Percentiles rank a stretch among this genome's conserved stretches.
These are phyloP conservation scores for Candida mattraensis DNA, from an alignment of 805 yeast species.

Conservation along the genomic window DNA sequence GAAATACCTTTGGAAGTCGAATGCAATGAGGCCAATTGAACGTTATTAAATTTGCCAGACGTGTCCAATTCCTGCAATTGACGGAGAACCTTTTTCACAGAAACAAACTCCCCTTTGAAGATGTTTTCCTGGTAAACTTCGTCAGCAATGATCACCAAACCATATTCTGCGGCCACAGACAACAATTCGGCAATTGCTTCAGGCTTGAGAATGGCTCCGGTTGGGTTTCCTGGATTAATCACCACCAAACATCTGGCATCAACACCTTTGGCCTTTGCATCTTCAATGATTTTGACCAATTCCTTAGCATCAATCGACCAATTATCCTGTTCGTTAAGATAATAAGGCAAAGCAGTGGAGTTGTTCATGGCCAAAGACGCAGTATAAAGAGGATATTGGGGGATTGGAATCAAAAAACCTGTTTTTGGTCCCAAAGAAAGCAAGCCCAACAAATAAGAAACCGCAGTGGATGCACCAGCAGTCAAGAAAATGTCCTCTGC, in stretches of 20 bases:
- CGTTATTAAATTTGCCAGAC: conserved; percentile 58
- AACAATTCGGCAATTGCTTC: conserved; percentile 71
- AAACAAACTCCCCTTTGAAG: conserved; percentile 76
- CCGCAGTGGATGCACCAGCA: conserved; percentile 94
- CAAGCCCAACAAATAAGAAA: conserved; percentile 71
- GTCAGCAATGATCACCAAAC: conserved; percentile 89
- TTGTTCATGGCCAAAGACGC: conserved; percentile 88
- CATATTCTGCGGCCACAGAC: conserved; percentile 78
- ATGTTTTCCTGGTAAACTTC: conserved; percentile 97
- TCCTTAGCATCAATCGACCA: conserved; percentile 83
- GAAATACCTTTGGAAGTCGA: conserved; percentile 97
- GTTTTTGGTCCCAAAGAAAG: conserved; percentile 65
- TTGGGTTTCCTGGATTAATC: conserved; percentile 98
- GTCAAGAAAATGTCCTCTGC: conserved; percentile 81
- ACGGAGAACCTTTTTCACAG: conserved; percentile 78
- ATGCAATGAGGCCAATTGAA: conserved; percentile 90
- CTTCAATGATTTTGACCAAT: conserved; percentile 53
- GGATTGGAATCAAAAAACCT: conserved; percentile 92
- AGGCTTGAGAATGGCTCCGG: conserved; percentile 77
- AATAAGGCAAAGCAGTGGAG: conserved; percentile 83
- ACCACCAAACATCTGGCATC: conserved; percentile 80
- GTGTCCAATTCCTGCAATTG: conserved; percentile 55
- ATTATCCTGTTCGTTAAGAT: conserved; percentile 70
- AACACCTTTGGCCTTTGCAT: conserved; percentile 51
- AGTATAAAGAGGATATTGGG: conserved; percentile 96